These are phyloP conservation scores for Cetradonia linearis DNA, from an alignment of 495 filamentous ascomycete genomes.

Conservation along the genomic window DNA sequence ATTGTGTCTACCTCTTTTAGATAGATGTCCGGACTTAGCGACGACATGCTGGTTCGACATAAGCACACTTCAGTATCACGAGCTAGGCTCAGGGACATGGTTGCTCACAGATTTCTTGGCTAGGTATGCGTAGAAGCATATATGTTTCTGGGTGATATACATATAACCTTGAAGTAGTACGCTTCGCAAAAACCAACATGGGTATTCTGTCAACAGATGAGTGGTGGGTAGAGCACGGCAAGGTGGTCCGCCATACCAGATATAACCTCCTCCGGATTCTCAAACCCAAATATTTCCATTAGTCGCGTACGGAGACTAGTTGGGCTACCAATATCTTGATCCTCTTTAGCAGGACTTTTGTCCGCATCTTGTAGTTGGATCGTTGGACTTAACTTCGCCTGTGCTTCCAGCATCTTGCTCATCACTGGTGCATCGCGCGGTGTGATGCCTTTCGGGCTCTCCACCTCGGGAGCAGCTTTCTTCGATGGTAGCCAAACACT, in stretches of 20 bases:
- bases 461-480: conserved; percentile 20
- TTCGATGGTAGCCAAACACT: conserved; percentile 19
- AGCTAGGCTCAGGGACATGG: neutral
- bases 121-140: conserved; percentile 95
- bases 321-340: conserved; percentile 12
- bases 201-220: conserved; percentile 55
- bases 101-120: conserved; percentile 70
- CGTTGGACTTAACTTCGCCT: conserved; percentile 46
- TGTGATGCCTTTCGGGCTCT: conserved; percentile 34
- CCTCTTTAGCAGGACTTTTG: conserved; percentile 23
- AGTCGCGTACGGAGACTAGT: conserved; percentile 55
- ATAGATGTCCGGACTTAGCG: conserved; percentile 79
- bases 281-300: conserved; percentile 83
- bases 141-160: conserved; percentile 89
- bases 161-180: conserved; percentile 90
- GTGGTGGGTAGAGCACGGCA: neutral
- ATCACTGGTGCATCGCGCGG: conserved; percentile 58
- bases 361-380: conserved; percentile 24
- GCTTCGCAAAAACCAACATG: conserved; percentile 87
- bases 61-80: conserved; percentile 21
- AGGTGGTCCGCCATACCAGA: conserved; percentile 41
- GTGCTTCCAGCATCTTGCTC: conserved; percentile 76
- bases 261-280: conserved; percentile 73
- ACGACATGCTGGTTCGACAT: conserved; percentile 48
- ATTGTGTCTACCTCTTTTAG: conserved; percentile 82